phyloP scores from a whole-genome alignment of 352 stramenopile genomes.

The Phytophthora tubulina region DNA sequence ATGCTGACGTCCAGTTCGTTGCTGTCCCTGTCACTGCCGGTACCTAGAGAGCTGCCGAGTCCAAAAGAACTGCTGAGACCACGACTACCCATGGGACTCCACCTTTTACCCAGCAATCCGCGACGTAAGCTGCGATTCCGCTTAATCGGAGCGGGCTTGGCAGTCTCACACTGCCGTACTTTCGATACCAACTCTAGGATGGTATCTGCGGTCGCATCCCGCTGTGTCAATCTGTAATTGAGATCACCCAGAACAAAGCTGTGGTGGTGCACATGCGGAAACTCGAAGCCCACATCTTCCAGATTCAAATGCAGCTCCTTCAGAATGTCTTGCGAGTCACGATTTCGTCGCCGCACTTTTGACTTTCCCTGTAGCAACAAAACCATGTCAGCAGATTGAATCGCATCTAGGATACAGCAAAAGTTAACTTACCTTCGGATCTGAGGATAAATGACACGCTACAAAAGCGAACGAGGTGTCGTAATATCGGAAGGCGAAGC shows the following conservation, averaged over 20 bases:
- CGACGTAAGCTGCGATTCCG: constrained; percentile 40
- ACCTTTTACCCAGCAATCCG: constrained; percentile 42
- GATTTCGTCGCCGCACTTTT: constrained; percentile 81
- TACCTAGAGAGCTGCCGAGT: constrained; percentile 35
- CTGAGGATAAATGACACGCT: constrained; percentile 89
- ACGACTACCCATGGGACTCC: constrained; percentile 39
- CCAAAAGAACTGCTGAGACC: constrained; percentile 41
- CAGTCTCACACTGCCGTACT: constrained; percentile 50
- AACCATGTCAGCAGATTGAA: constrained; percentile 4
- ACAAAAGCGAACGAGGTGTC: constrained; percentile 91
- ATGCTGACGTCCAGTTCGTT: constrained; percentile 53
- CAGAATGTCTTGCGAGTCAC: constrained; percentile 76
- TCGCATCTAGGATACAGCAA: background rate
- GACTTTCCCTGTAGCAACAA: constrained; percentile 57
- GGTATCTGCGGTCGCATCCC: constrained; percentile 54
- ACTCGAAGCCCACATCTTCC: constrained; percentile 88
- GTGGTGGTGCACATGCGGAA: constrained; percentile 88
- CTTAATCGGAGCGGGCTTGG: constrained; percentile 31
- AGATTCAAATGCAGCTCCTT: constrained; percentile 83
- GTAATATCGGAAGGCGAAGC: constrained; percentile 88
- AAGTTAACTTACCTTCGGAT: constrained; percentile 65
- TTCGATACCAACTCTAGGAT: constrained; percentile 74
- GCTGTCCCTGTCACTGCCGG: constrained; percentile 36
- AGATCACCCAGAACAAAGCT: constrained; percentile 92
- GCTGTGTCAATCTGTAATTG: constrained; percentile 89